Base-by-base conservation (phyloP, 345 rosid species). In the Mercurialis annua region DNA sequence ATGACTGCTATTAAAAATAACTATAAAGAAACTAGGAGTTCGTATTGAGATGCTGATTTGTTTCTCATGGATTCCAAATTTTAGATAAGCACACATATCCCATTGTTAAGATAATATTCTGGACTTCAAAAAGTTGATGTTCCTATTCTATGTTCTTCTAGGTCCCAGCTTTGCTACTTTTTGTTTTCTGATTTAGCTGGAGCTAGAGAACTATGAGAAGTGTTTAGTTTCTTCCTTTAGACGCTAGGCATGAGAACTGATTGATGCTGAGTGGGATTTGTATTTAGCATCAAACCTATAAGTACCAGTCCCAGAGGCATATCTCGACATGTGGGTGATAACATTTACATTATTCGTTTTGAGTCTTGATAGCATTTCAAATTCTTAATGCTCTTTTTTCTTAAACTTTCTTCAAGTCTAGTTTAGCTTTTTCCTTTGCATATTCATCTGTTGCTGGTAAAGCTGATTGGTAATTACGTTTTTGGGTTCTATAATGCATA, bases 391-490 rank as follows among this genome's bases (percentile, higher is more conserved):
- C 12, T 11, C 4, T n/a, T 50, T 38, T 38, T 42, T 27, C 26
- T n/a, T 38, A 47, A 26, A 42, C 24, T 23, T 44, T 27, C 23
- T 43, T 42, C 2, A 6, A 54, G 50, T 51, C 23, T 18, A 26
- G 26, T 14, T 4, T 40, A n/a, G 24, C 31, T 20, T 30, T 34
- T 6, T 16, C 30, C 46, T 58, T 11, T 26, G 50, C 18, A 27
- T 18, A 18, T 23, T 54, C 2, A 60, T 57, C 29, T 36, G 15
- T 49, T 29, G 27, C 17, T 44, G 1, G 33, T 1, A 34, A 15
- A 58, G 64, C 57, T 44, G 24, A 24, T 63, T 66, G 51, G 48
- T 16, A 1, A 66, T 44, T 57, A 62, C 9, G 69, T 71, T 73
- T 38, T 20, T 70, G 56, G 10, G 29, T 14, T 50, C 59, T 62